These are phyloP conservation scores for Pseudonitzschia pungens DNA, from an alignment of 108 stramenopile species.

Conservation along the genomic window DNA sequence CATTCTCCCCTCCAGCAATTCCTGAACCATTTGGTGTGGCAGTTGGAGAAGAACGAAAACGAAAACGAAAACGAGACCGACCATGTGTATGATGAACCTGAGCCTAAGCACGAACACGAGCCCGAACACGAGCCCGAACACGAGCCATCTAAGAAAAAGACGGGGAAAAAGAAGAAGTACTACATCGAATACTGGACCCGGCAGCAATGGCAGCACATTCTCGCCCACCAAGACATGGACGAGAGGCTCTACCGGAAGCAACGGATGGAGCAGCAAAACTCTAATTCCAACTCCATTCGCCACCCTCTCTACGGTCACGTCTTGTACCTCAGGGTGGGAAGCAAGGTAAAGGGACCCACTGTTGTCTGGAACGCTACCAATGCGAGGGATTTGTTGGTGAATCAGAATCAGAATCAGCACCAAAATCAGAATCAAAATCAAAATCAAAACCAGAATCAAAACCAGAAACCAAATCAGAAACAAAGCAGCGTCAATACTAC, in stretches of 20 bases:
- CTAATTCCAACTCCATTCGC: not conserved
- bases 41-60: no score
- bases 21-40: constrained; percentile 10
- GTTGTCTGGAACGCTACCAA: constrained; percentile 46
- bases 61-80: no score
- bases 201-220: constrained; percentile 54
- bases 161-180: not conserved
- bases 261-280: not conserved
- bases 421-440: no score
- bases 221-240: constrained; percentile 69
- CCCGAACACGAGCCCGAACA: no score
- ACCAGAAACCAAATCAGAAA: no score
- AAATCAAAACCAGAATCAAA: no score
- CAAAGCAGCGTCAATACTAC: no score
- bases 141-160: not conserved
- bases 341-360: constrained; percentile 52
- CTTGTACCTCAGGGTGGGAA: constrained; percentile 55
- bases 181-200: constrained; percentile 66
- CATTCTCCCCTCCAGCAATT: constrained; percentile 22
- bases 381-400: not conserved
- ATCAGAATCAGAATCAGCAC: no score
- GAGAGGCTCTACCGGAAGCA: constrained; percentile 42
- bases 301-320: constrained; percentile 57
- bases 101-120: no score
- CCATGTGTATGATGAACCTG: no score